Conservation (phyloP, 495 filamentous ascomycete genomes). For the Penicillium coprophilum region DNA sequence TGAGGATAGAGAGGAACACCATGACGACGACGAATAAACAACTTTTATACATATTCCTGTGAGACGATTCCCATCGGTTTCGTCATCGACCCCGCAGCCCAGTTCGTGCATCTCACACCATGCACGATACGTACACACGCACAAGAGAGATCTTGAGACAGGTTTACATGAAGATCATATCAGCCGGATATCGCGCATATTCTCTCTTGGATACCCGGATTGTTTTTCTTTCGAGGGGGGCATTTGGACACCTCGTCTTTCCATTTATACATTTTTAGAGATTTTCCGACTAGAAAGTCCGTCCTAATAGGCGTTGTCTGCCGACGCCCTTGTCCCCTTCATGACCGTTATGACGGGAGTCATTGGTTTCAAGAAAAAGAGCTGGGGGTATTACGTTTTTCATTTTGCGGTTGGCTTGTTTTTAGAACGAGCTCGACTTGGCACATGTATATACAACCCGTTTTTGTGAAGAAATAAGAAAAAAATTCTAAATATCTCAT, state of each 20-base stretch:
- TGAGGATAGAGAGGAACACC: constrained; percentile 36
- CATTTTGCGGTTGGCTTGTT: constrained; percentile 7
- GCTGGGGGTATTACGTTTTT: constrained; percentile 15
- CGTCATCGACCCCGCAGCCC: constrained; percentile 8
- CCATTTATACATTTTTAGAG: constrained; percentile 30
- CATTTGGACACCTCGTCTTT: constrained; percentile 18
- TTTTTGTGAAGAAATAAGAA: constrained; percentile 14
- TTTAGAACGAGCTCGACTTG: not conserved
- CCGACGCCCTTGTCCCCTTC: constrained; percentile 13
- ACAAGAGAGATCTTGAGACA: not conserved
- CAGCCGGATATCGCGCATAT: constrained; percentile 10
- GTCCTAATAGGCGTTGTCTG: constrained; percentile 23
- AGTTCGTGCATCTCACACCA: constrained; percentile 1
- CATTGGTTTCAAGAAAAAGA: constrained; percentile 15
- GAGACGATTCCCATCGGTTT: constrained; percentile 11
- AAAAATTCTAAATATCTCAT: constrained; percentile 20
- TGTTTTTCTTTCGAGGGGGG: constrained; percentile 5
- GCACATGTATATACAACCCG: constrained; percentile 22
- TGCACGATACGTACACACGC: not conserved
- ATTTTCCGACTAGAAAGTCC: constrained; percentile 21
- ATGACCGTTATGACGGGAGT: constrained; percentile 32
- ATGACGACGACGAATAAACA: constrained; percentile 32
- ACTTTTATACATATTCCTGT: constrained; percentile 8
- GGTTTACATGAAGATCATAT: constrained; percentile 5
- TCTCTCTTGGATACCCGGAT: constrained; percentile 3